Base-by-base conservation (phyloP, 495 filamentous ascomycete species). In the Penicillium maclennaniae region DNA sequence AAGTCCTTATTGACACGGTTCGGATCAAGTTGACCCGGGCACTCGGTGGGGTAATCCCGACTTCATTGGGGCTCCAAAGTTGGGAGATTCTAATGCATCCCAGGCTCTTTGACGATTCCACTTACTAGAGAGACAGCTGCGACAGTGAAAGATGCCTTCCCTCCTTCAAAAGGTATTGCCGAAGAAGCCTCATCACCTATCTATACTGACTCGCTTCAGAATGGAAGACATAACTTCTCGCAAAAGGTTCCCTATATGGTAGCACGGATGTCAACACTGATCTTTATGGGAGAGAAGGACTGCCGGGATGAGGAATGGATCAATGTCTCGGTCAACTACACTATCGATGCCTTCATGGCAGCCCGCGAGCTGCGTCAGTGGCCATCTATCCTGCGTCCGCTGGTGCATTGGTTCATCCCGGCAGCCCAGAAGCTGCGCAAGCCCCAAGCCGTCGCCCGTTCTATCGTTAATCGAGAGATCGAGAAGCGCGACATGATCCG, bases 271-370 rank as follows among this genome's bases (percentile, higher is more conserved):
- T 83, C 83, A 0, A 78, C 81, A n/a, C 66, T 81, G 14, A 65
- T 80, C 7, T 86, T 86, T 46, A 67, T 85, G 44, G 84, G 83
- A 19, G 56, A 70, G 6, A 70, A 76, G 10, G 55, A 83, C 39
- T 79, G 77, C 55, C 75, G 79, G 2, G 65, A 81, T 23, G 65
- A 77, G 44, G 75, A 81, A 14, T 88, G 85, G 72, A 62, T 85
- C 17, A 60, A 78, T 20, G 69, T 78, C 5, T 77, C 81, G 1
- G 77, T 83, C 56, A 77, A 74, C 31, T 87, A 81, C 61, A 82
- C 84, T 6, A 53, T 82, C 19, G 71, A 83, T 42, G 51, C 79
- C 4, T 78, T 82, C 54, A 31, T 43, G 8, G 69, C 69, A 2
- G 63, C 65, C 6, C 58, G 63, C 6, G 53, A 59, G 6, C 54